Base-by-base conservation (phyloP, 495 filamentous ascomycete species). In the Xeromyces bisporus region DNA sequence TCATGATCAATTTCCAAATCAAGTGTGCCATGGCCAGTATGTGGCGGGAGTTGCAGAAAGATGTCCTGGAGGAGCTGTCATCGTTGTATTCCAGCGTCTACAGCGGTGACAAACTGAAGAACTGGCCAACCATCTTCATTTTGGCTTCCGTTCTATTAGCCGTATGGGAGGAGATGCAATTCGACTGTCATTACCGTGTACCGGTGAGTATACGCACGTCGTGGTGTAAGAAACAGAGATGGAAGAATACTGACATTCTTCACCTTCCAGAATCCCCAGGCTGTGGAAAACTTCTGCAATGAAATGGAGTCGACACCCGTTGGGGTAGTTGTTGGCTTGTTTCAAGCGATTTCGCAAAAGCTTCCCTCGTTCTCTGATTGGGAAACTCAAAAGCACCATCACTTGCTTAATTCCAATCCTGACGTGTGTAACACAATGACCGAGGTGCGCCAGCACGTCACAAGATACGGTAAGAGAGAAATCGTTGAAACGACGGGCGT, bases 1-100 rank as follows among this genome's bases (percentile, higher is more conserved):
- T 93, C 39, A 89, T 93, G 84, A 87, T 93, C 71, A 93, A 93
- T 62, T 93, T 93, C 70, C 81, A 93, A 59, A 78, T 93, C 57
- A 93, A 93, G 66, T 81, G 74, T 47, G 85, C 85, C 28, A 73
- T 93, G 64, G 84, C 82, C 18, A 80, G 82, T 44, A 84, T 92
- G 80, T 93, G 85, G 85, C 82, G 85, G 37, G 85, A 91, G 51
- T 61, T 93, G 26, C 82, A 91, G 53, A 91, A 91, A 59, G 85
- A 93, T 38, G 77, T 93, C 26, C 62, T 93, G 8, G 85, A 91
- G 56, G 84, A 93, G 60, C 71, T 93, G 1, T 93, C 85, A 0
- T 51, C 69, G 1, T 70, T 93, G 14, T 93, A 92, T 61, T 87
- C 80, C 7, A 85, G 81, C 42, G 84, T 93, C 17, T 93, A 93